Base-by-base conservation (phyloP, 805 yeast genomes). In the Debaryomyces castellii region DNA sequence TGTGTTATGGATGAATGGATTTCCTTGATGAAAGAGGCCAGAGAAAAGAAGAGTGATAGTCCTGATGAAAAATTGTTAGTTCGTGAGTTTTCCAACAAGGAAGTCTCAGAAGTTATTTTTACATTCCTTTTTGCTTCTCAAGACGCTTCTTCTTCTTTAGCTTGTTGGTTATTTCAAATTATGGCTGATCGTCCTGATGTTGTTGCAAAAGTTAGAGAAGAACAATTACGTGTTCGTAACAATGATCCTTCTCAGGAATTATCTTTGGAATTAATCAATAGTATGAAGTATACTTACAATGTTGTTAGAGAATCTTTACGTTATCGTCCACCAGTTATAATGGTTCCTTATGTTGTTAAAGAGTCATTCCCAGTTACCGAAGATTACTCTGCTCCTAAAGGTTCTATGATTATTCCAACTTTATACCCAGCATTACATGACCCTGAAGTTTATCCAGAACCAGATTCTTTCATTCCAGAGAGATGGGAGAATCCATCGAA, bases 1-100 rank as follows among this genome's bases (percentile, higher is more conserved):
- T 90, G 97, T 77, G 90, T 90, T 40, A 82, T 94, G 91, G 99
- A 94, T 65, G 90, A 89, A 52, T 94, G 99, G 99, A 80, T 92
- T 61, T 74, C 76, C 61, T 76, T 85, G 57, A 94, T 94, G 97
- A 76, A 81, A 55, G 83, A 85, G 52, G 88, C 91, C 33, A 73
- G 74, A 55, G 77, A 75, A 43, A 69, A 74, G 46, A 75, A 76
- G 44, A 74, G 76, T 32, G 69, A 66, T 35, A 78, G 74, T 49
- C 69, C 76, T 14, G 83, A 80, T 39, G 69, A 83, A 36, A 82
- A 79, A 64, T 63, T 81, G 34, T 71, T 80, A 55, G 78, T 89
- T 54, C 83, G 97, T 65, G 92, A 86, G 51, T 94, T 94, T 71
- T 69, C 90, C 46, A 82, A 91, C 73, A 85, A 77, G 67, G 99